Conservation (phyloP, 441 rosid genomes). For the Arabidopsis hybrid region DNA sequence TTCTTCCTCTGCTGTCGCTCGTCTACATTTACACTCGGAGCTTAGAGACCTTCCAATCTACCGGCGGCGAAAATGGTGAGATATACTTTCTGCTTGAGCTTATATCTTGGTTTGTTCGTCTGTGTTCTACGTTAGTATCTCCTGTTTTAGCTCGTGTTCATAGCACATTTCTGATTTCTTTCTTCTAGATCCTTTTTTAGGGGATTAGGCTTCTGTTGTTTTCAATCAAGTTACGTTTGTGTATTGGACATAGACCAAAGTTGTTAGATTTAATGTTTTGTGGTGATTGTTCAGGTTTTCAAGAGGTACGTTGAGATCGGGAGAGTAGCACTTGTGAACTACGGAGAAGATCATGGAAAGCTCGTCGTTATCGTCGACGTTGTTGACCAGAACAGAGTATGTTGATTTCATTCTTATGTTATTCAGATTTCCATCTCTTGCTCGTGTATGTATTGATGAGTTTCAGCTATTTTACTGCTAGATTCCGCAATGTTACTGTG, state of each 20-base stretch:
- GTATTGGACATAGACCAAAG: background rate
- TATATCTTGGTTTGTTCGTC: background rate
- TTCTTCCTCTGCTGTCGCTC: conserved; percentile 16
- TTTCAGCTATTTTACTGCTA: background rate
- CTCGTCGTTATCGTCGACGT: conserved; percentile 96
- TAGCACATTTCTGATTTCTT: conserved; percentile 2
- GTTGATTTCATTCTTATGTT: conserved; percentile 14
- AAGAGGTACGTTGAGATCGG: conserved; percentile 98
- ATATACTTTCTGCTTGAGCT: background rate
- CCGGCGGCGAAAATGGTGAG: conserved; percentile 45
- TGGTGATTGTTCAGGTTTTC: conserved; percentile 62
- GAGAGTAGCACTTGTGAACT: conserved; percentile 93
- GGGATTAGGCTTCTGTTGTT: background rate
- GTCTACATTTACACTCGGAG: background rate
- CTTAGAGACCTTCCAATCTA: conserved; percentile 8
- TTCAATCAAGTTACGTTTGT: background rate
- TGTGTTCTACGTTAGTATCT: background rate
- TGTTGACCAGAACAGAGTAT: conserved; percentile 86
- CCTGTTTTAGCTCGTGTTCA: background rate
- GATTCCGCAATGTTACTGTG: background rate
- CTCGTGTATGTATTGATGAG: background rate
- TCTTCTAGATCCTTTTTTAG: too few species aligned
- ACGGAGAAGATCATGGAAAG: conserved; percentile 86
- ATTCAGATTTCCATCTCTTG: background rate
- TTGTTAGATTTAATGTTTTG: background rate